Evolutionary conservation across 163 green algal genomes (phyloP), one percentile per base, ranked within the genome.

Genomic region (Chloroidium sp.): DNA sequence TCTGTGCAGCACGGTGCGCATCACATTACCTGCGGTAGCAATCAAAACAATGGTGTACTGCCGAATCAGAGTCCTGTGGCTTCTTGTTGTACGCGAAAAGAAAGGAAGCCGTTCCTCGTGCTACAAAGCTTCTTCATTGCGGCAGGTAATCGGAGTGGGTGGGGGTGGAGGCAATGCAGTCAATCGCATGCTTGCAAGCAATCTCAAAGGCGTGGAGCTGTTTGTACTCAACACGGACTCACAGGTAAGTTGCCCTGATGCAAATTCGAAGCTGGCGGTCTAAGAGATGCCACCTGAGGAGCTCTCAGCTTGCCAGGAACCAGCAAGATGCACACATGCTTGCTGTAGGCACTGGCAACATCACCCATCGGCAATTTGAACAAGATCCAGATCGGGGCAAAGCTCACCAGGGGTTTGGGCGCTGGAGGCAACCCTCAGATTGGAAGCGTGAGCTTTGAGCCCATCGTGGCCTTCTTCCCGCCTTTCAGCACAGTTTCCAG

Each of bases 131-230:
- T 36, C 36, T 36, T 36, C 36, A 36, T 36, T 36, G 1, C 67
- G n/a, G 62, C 69, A 98, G 92, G 94, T 98, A 2, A 91, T 98
- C 80, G 95, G 95, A 36, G 93, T 98, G 10, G 95, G 95, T n/a
- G 95, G 95, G 58, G 95, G 95, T 76, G 95, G 95, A 10, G 94
- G 87, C 4, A 98, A 98, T 78, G 95, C 95, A 62, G 95, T 98
- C 0, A 98, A 98, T 85, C 92, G 94, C 77, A 98, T 98, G 95
- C 74, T 95, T 2, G 69, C 88, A 58, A 90, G 82, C 13, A 92
- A 93, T 36, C 86, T 97, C 60, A 62, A 79, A 60, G 93, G 92
- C 62, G 90, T 97, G 0, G 92, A 97, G 64, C 94, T 97, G 76
- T 97, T 88, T 87, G 87, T 97, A 36, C 86, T 94, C 75, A 98